Evolutionary conservation across 768 basidiomycete genomes (phyloP).

Genomic region (Tylopilus balloui): DNA sequence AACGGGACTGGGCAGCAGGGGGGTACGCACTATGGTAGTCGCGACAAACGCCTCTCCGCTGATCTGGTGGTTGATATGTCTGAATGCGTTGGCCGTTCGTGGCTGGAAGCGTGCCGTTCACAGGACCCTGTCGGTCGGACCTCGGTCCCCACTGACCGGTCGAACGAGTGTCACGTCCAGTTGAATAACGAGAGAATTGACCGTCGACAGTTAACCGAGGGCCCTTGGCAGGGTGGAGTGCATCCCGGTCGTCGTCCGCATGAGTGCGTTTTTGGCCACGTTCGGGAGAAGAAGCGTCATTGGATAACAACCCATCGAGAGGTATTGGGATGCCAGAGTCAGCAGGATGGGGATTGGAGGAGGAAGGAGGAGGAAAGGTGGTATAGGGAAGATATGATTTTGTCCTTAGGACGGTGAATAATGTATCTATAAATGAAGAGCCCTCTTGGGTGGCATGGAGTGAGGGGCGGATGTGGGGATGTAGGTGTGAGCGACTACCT

Average conservation of each 20-base stretch:
- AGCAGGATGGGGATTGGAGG: conserved; percentile 34
- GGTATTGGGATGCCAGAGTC: conserved; percentile 80
- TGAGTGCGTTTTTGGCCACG: conserved; percentile 62
- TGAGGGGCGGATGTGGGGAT: conserved; percentile 8
- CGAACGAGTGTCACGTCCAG: conserved; percentile 38
- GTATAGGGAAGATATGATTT: conserved; percentile 82
- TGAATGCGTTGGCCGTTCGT: conserved; percentile 48
- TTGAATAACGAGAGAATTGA: conserved; percentile 61
- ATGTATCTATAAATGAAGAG: conserved; percentile 71
- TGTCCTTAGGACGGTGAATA: conserved; percentile 80
- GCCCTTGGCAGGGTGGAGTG: conserved; percentile 62
- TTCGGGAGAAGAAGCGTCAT: conserved; percentile 43
- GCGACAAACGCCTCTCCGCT: conserved; percentile 74
- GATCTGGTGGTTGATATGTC: conserved; percentile 67
- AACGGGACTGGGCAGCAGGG: conserved; percentile 1
- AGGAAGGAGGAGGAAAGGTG: conserved; percentile 37
- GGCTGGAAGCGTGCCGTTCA: conserved; percentile 25
- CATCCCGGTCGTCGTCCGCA: conserved; percentile 58
- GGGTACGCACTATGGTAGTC: conserved; percentile 84
- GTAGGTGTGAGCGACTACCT: conserved; percentile 42
- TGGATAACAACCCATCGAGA: conserved; percentile 56
- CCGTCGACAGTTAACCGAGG: conserved; percentile 61
- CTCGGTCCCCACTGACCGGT: conserved; percentile 41
- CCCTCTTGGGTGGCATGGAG: conserved; percentile 45
- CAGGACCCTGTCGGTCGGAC: conserved; percentile 27